A percentile compares a stretch with the other conserved stretches of the same genome.
These are phyloP conservation scores for Fusarium sp. DNA, from an alignment of 2,329 filamentous ascomycete genomes.

Conservation along the genomic window DNA sequence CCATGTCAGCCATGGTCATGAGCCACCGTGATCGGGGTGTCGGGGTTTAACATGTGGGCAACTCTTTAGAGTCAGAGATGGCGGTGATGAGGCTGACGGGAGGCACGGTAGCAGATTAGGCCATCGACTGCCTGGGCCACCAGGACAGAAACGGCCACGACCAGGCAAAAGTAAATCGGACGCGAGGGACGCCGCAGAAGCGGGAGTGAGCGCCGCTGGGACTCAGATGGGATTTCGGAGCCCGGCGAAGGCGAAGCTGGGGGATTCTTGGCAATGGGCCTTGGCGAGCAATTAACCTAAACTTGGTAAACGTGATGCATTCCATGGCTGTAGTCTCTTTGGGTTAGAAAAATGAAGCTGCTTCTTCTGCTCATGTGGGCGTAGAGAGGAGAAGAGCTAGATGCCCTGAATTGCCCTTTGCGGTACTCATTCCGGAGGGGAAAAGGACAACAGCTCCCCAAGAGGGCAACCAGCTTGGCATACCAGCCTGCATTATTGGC, in stretches of 20 bases:
- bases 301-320: background rate
- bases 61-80: background rate
- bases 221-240: slow-evolving; percentile 15
- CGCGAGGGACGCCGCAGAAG: background rate
- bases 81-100: background rate
- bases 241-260: slow-evolving; percentile 26
- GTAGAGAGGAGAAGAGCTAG: background rate
- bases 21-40: slow-evolving; percentile 30
- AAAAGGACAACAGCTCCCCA: background rate
- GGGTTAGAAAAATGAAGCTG: background rate
- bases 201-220: slow-evolving; percentile 21
- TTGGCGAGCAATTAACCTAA: slow-evolving; percentile 11
- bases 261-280: slow-evolving; percentile 19
- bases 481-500: slow-evolving; percentile 1
- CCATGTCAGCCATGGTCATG: slow-evolving; percentile 6
- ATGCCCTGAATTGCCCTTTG: background rate
- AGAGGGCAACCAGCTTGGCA: background rate
- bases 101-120: slow-evolving; percentile 3
- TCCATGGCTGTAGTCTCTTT: background rate
- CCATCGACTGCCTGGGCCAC: slow-evolving; percentile 3
- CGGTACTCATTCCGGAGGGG: background rate
- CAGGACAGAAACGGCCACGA: slow-evolving; percentile 29
- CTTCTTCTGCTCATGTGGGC: background rate
- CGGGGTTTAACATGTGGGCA: slow-evolving; percentile 1
- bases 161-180: background rate